phyloP scores from a whole-genome alignment of 371 early-diverging fungal genomes.

The Conidiobolus incongruus region DNA sequence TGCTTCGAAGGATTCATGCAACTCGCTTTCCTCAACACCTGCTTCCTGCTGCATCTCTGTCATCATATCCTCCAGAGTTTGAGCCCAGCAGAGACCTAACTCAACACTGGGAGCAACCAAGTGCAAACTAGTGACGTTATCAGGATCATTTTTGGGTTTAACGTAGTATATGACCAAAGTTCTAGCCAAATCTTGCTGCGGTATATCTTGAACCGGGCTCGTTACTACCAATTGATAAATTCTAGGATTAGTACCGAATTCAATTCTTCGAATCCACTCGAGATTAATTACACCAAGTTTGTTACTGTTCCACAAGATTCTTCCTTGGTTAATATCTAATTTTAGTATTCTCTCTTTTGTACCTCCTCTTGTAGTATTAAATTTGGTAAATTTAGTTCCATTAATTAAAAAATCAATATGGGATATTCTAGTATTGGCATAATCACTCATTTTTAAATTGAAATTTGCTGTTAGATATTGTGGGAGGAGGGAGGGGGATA shows the following conservation, averaged over 20 bases:
- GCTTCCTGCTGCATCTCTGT: not conserved
- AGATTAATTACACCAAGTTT: constrained; percentile 3
- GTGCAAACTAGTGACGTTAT: not conserved
- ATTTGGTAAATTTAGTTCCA: constrained; percentile 2
- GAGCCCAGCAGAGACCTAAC: not conserved
- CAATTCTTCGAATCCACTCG: not conserved
- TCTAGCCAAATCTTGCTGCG: not conserved
- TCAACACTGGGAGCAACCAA: not conserved
- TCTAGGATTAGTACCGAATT: not conserved
- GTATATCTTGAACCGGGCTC: too few relatives aligned
- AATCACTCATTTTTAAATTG: too few relatives aligned
- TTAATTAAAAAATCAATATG: too few relatives aligned
- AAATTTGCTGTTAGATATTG: too few relatives aligned
- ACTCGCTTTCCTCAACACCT: not conserved
- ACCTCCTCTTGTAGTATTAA: not conserved
- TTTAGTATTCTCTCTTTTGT: not conserved
- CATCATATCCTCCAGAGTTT: not conserved
- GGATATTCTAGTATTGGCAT: too few relatives aligned
- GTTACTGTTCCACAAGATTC: not conserved
- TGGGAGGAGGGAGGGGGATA: too few relatives aligned
- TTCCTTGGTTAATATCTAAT: not conserved
- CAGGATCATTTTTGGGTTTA: too few relatives aligned
- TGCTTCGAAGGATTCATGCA: not conserved
- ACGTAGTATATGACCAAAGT: not conserved
- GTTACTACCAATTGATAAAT: not conserved